Evolutionary conservation across 2,329 filamentous ascomycete species (phyloP), one percentile per base, ranked within the genome.

Genomic region (Aspergillus flavus): DNA sequence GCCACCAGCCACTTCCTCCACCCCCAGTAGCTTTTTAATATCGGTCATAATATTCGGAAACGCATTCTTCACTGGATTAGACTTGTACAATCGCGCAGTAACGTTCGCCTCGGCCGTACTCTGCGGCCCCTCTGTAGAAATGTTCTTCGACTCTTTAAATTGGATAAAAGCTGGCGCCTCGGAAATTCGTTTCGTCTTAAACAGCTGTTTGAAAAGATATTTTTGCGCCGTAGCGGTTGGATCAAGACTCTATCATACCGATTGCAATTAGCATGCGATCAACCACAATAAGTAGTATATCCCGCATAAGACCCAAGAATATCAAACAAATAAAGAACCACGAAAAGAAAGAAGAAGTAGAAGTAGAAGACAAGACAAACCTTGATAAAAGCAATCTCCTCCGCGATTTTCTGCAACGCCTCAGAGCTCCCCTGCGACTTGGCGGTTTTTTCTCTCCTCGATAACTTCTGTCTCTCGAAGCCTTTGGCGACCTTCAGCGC

Each of bases 391-490:
- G 80, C 76, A 52, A 88, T 83, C 71, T 89, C 87, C 54, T 80
- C 80, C 36, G 83, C 79, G 36, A 89, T 72, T 6, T 86, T 78
- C 23, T 75, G 75, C 64, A 79, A 63, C 6, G 74, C 74, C 28
- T 75, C 72, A 6, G 69, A 66, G 36, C 85, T 80, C 12, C 79
- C 79, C 43, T 82, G 80, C 9, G 74, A 67, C 46, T 76, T 78
- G 0, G 85, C 85, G 2, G 79, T 81, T 72, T 89, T 89, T 68
- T 84, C 82, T 61, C 87, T 78, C 16, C 87, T 80, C 26, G 86
- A 84, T 62, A 89, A 78, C 72, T 89, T 89, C 74, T 89, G 87
- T 57, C 86, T 80, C 74, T 90, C 87, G 67, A 89, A 87, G 12
- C 84, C 84, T 50, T 85, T 84, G 41, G 85, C 85, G 11, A 84